These are phyloP conservation scores for Capsella rubella DNA, from an alignment of 441 rosid species.

Conservation along the genomic window DNA sequence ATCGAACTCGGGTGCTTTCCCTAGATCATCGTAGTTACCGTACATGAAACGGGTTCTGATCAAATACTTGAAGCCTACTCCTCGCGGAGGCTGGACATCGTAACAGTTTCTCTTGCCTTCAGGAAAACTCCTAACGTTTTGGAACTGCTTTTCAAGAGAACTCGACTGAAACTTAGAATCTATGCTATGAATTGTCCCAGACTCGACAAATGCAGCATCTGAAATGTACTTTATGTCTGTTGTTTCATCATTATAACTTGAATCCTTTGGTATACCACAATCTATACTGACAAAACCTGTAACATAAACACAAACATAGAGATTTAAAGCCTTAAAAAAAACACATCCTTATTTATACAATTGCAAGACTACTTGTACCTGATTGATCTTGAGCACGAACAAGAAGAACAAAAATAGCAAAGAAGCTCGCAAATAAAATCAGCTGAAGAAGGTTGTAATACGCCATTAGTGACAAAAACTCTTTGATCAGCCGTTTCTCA, in stretches of 20 bases:
- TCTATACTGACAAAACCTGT: slow-evolving; percentile 41
- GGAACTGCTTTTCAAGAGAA: slow-evolving; percentile 27
- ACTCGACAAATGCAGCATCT: slow-evolving; percentile 39
- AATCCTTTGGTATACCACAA: slow-evolving; percentile 27
- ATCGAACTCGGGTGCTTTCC: slow-evolving; percentile 43
- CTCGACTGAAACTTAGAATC: slow-evolving; percentile 22
- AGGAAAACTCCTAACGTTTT: slow-evolving; percentile 51
- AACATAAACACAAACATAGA: background rate
- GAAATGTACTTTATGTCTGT: slow-evolving; percentile 41
- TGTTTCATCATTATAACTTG: slow-evolving; percentile 38
- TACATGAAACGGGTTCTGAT: slow-evolving; percentile 55
- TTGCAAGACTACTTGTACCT: slow-evolving; percentile 32
- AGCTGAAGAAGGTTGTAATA: slow-evolving; percentile 1
- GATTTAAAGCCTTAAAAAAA: background rate
- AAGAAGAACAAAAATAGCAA: slow-evolving; percentile 19
- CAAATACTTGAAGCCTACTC: slow-evolving; percentile 45
- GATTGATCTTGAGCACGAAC: slow-evolving; percentile 46
- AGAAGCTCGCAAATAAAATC: slow-evolving; percentile 21
- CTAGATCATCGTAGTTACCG: slow-evolving; percentile 52
- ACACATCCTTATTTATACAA: background rate
- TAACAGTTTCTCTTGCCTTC: slow-evolving; percentile 56
- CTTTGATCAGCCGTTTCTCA: slow-evolving; percentile 23
- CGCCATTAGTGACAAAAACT: slow-evolving; percentile 25
- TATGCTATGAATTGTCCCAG: slow-evolving; percentile 38
- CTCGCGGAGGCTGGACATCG: slow-evolving; percentile 39